Evolutionary conservation across 495 filamentous ascomycete species (phyloP), one percentile per base, ranked within the genome.

Genomic region (Aspergillus sclerotioniger): DNA sequence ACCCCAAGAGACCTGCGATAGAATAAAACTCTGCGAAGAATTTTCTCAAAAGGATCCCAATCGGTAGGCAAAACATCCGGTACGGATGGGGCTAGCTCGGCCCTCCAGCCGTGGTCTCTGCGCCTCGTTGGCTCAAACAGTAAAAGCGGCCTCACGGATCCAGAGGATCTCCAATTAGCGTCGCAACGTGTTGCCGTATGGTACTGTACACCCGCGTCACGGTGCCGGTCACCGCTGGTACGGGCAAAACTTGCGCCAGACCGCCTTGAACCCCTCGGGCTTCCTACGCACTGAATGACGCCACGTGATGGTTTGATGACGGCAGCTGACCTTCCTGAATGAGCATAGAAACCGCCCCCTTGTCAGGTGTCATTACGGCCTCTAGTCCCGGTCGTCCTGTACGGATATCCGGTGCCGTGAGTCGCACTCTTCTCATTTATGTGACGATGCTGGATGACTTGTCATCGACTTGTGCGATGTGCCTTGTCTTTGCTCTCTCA

Each of bases 151-250:
- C 65, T 57, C 31, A 58, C 45, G 33, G 46, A 53, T 47, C 55
- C 53, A 64, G 59, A 68, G 56, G 71, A 73, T 73, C 70, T 67
- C 57, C 70, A 61, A 66, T 61, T 71, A 70, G 63, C 53, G 65
- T 51, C 13, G 32, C 37, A 53, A 52, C 29, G 31, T 29, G 29
- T 53, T 32, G 48, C 46, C 10, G 72, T 69, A 61, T 57, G 56
- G 67, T 69, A 67, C 19, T 32, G 59, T 65, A 65, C 47, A 28
- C 31, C 50, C 46, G 33, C 28, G 16, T 56, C 60, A 61, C 31
- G 47, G 56, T 62, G 54, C 54, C 46, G 51, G 62, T 64, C 62
- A 64, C 58, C 56, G 48, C 49, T 47, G 13, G n/a, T 53, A 62
- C 47, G 9, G 28, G 28, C 5, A 51, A 19, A 29, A 44, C 21